Conservation (phyloP, 352 stramenopile species). For the Phytophthora citricola region DNA sequence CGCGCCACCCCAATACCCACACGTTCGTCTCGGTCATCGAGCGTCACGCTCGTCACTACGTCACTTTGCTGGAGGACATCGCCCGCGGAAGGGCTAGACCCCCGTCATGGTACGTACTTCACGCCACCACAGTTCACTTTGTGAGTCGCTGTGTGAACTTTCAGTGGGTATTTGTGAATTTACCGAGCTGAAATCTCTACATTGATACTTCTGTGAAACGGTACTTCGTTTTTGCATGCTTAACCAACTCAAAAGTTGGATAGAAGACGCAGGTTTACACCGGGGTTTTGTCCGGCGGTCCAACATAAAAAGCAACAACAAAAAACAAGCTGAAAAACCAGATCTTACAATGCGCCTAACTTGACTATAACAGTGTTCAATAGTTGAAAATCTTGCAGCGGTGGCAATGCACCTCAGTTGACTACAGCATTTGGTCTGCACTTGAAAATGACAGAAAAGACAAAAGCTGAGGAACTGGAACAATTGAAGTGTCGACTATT, state of each 20-base stretch:
- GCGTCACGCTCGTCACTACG: slow-evolving; percentile 5
- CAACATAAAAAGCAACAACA: background rate
- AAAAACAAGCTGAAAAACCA: background rate
- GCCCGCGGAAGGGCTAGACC: background rate
- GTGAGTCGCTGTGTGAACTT: background rate
- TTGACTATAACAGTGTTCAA: no score
- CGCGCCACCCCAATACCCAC: slow-evolving; percentile 5
- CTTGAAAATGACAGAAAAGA: no score
- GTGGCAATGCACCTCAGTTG: no score
- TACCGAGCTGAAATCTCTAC: background rate
- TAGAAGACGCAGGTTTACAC: background rate
- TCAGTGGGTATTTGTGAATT: background rate
- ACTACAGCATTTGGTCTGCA: no score
- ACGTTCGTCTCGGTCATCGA: slow-evolving; percentile 26
- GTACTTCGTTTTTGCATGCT: no score
- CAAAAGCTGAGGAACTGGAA: no score
- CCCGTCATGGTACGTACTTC: slow-evolving; percentile 6
- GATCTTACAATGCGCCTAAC: no score
- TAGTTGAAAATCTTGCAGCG: no score
- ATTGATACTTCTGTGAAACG: background rate
- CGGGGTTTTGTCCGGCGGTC: background rate
- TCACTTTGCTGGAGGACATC: slow-evolving; percentile 7
- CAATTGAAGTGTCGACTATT: no score
- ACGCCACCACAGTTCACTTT: background rate
- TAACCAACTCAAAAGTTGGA: background rate